Percentiles rank a stretch among this genome's conserved stretches.
phyloP scores from a whole-genome alignment of 371 early-diverging fungal genomes.

The Mortierella sp. region DNA sequence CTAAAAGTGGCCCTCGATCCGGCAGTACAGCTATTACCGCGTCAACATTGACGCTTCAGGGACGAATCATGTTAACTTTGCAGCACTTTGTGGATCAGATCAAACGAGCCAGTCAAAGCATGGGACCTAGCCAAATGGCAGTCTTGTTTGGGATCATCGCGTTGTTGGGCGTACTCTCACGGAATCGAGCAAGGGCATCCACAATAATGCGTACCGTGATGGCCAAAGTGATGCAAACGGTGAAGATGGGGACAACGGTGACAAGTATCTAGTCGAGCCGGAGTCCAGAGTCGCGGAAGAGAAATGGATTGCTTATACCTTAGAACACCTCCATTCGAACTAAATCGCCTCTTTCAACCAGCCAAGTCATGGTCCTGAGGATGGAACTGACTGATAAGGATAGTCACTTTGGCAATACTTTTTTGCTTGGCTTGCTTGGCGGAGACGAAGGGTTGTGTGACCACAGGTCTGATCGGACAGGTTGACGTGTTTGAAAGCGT shows the following conservation, averaged over 20 bases:
- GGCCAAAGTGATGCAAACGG: slow-evolving; percentile 42
- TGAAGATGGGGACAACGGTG: slow-evolving; percentile 51
- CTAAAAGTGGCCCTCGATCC: slow-evolving; percentile 7
- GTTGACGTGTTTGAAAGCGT: too few species aligned
- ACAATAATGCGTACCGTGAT: slow-evolving; percentile 15
- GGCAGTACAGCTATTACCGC: not conserved
- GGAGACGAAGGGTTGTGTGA: too few species aligned
- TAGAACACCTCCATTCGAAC: too few species aligned
- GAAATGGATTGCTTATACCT: too few species aligned
- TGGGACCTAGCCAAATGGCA: slow-evolving; percentile 43
- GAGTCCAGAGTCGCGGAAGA: too few species aligned
- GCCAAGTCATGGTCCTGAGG: too few species aligned
- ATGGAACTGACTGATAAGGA: too few species aligned
- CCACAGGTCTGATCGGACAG: too few species aligned
- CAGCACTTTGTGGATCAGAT: slow-evolving; percentile 30
- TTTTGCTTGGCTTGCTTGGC: too few species aligned
- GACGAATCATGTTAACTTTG: slow-evolving; percentile 17
- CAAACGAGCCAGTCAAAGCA: slow-evolving; percentile 7
- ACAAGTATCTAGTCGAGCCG: slow-evolving; percentile 33
- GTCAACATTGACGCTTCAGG: slow-evolving; percentile 13
- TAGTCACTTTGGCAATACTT: too few species aligned
- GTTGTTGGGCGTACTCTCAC: slow-evolving; percentile 28
- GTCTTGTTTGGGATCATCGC: slow-evolving; percentile 32
- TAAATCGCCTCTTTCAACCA: too few species aligned
- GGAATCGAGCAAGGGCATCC: slow-evolving; percentile 28